A percentile compares a stretch with the other conserved stretches of the same genome.
phyloP scores from a whole-genome alignment of 768 basidiomycete species.

The Mycena alexandri region DNA sequence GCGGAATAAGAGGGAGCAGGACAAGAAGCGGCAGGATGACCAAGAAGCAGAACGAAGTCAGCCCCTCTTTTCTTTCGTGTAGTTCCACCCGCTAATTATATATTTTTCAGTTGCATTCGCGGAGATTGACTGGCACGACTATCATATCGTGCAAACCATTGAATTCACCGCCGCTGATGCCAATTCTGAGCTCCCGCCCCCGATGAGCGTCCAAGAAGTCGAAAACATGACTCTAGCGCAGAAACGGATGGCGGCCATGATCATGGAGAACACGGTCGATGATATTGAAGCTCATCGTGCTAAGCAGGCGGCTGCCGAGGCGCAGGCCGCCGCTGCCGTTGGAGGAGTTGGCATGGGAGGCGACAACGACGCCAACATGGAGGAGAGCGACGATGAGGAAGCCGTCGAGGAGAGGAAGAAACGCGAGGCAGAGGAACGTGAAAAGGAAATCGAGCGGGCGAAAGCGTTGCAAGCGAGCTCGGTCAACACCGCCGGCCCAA shows the following conservation, averaged over 20 bases:
- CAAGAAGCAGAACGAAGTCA: slow-evolving; percentile 90
- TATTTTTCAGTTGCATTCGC: slow-evolving; percentile 82
- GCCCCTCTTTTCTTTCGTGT: slow-evolving; percentile 47
- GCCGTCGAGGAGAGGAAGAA: slow-evolving; percentile 68
- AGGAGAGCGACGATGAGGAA: slow-evolving; percentile 88
- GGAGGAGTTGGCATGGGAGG: slow-evolving; percentile 67
- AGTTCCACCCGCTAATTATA: slow-evolving; percentile 14
- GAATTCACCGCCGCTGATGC: slow-evolving; percentile 97
- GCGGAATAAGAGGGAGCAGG: slow-evolving; percentile 82
- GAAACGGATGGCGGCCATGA: slow-evolving; percentile 98
- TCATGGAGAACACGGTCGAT: slow-evolving; percentile 94
- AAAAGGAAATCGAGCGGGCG: slow-evolving; percentile 80
- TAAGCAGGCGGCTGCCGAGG: slow-evolving; percentile 86
- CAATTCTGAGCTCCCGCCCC: slow-evolving; percentile 92
- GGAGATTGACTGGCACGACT: slow-evolving; percentile 99
- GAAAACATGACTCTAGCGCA: slow-evolving; percentile 97
- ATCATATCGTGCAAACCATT: slow-evolving; percentile 97
- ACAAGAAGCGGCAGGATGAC: slow-evolving; percentile 89
- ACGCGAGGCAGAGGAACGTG: slow-evolving; percentile 79
- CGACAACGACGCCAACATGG: slow-evolving; percentile 81
- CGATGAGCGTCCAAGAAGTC: slow-evolving; percentile 94
- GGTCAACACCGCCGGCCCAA: slow-evolving; percentile 78
- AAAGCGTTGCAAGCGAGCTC: slow-evolving; percentile 85
- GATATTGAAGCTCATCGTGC: slow-evolving; percentile 88
- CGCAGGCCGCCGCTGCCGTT: slow-evolving; percentile 86